Conservation (phyloP, 441 rosid species). For the Biscutella auriculata region DNA sequence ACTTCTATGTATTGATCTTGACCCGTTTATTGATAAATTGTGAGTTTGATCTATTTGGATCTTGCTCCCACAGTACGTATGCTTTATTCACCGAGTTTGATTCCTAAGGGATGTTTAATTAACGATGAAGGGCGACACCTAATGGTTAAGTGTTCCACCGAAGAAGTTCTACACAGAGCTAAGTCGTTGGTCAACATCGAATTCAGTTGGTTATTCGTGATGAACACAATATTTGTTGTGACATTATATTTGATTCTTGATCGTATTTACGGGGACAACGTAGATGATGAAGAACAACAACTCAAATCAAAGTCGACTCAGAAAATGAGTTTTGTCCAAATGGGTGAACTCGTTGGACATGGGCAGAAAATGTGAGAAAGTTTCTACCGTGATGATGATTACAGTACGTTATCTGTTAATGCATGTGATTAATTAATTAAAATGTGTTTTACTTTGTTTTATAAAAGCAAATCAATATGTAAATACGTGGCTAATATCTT, state of each 20-base stretch:
- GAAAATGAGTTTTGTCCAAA: conserved; percentile 26
- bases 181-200: conserved; percentile 55
- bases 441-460: neutral
- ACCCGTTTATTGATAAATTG: no score
- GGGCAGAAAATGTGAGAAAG: conserved; percentile 19
- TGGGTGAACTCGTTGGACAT: conserved; percentile 13
- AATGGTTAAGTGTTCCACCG: conserved; percentile 40
- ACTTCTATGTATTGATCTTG: no score
- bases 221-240: conserved; percentile 26
- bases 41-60: no score
- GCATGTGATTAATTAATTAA: neutral
- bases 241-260: conserved; percentile 30
- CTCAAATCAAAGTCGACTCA: conserved; percentile 7
- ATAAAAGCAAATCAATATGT: neutral
- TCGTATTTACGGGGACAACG: conserved; percentile 22
- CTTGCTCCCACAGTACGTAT: neutral
- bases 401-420: neutral
- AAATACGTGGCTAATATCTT: neutral
- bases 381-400: neutral
- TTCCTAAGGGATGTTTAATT: conserved; percentile 56
- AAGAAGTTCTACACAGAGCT: conserved; percentile 44
- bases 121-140: conserved; percentile 42
- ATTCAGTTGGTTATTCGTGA: conserved; percentile 51
- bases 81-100: conserved; percentile 53
- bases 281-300: conserved; percentile 26